Evolutionary conservation across 163 green algal species (phyloP), one percentile per base, ranked within the genome.

Genomic region (Prototheca wickerhamii): DNA sequence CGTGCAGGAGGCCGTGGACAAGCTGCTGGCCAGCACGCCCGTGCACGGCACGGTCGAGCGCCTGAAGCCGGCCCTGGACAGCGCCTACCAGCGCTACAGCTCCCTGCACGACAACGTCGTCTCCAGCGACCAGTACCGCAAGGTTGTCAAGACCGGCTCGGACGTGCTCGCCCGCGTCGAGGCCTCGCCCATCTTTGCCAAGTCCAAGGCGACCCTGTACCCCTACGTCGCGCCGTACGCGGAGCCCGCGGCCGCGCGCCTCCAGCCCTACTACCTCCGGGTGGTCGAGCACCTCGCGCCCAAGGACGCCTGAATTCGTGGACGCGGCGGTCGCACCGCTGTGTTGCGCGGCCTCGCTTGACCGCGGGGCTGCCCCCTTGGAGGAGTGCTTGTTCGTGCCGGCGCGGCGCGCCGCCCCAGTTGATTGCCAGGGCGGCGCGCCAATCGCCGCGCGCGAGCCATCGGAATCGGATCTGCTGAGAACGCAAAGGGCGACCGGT

Each of bases 101-200:
- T 21, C 53, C 44, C 25, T 72, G 21, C 78, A 85, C 30, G 70
- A 79, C 44, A 33, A 26, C 28, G 60, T 85, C 2, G 72, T 85
- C 25, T 64, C 63, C 2, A 75, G 67, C 18, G 49, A 63, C 23
- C 58, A 62, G 34, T 85, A 85, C 70, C 73, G 20, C 1, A 29
- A 10, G 31, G 32, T 18, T 23, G 32, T 72, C 6, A 34, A 12
- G 4, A 4, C n/a, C 51, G 42, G 32, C 4, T 10, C 43, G 58
- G n/a, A 61, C 31, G 50, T 75, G 60, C 43, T 58, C 4, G 30
- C 10, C 1, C 42, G 42, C 18, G 42, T 30, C 12, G 55, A 73
- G 60, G 58, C 67, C n/a, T 70, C 54, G 10, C 65, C 40, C 25
- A 40, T 79, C 12, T 75, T 73, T 32, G 49, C 60, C 43, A 58